These are phyloP conservation scores for Scheffersomyces stambukii DNA, from an alignment of 1,139 yeast genomes.

Conservation along the genomic window DNA sequence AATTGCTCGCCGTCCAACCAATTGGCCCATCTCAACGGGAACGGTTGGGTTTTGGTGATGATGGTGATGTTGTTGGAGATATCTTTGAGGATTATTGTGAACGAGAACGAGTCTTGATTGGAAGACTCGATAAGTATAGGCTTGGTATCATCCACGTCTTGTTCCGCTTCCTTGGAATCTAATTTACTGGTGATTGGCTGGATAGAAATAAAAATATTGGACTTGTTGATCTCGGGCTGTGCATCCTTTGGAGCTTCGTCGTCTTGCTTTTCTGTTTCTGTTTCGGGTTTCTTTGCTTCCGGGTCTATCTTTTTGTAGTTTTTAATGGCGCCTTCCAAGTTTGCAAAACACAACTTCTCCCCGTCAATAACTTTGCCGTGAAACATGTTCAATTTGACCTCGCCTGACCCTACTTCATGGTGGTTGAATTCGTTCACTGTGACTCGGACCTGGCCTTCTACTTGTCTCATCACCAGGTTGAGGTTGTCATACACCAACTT, in stretches of 20 bases:
- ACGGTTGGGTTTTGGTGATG: conserved; percentile 78
- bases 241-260: conserved; percentile 15
- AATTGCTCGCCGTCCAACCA: conserved; percentile 64
- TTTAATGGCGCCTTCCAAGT: conserved; percentile 69
- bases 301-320: conserved; percentile 27
- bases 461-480: conserved; percentile 82
- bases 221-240: conserved; percentile 30
- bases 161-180: conserved; percentile 3
- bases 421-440: conserved; percentile 52
- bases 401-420: conserved; percentile 19
- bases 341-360: conserved; percentile 85
- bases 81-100: conserved; percentile 73
- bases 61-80: conserved; percentile 72
- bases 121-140: conserved; percentile 8
- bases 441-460: conserved; percentile 79
- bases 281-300: conserved; percentile 17
- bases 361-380: conserved; percentile 79
- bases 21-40: conserved; percentile 83
- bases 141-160: conserved; percentile 11
- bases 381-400: conserved; percentile 60
- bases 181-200: conserved; percentile 53
- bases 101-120: conserved; percentile 42
- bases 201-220: conserved; percentile 74
- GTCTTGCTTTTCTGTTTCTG: conserved; percentile 17
- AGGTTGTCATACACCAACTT: conserved; percentile 64